Percentiles rank a stretch among this genome's conserved stretches.
These are phyloP conservation scores for Irpex sp. DNA, from an alignment of 1,284 basidiomycete species.

Conservation along the genomic window DNA sequence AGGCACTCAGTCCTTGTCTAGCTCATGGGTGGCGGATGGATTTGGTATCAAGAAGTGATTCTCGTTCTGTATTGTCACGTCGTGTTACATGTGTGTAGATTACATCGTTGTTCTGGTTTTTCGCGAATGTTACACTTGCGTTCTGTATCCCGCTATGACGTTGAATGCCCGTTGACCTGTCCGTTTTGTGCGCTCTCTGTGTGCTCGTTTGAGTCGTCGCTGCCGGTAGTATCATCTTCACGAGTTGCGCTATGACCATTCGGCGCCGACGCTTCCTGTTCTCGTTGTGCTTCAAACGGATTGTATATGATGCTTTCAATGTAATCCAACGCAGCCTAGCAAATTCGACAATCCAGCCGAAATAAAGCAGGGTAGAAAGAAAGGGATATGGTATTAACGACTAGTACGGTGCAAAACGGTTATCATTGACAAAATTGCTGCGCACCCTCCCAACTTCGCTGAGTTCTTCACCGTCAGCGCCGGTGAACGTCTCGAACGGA, in stretches of 20 bases:
- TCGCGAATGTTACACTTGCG: not conserved
- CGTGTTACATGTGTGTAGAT: slow-evolving; percentile 2
- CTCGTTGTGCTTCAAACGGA: slow-evolving; percentile 27
- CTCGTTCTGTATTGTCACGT: not conserved
- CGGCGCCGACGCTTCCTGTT: slow-evolving; percentile 10
- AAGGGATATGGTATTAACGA: slow-evolving; percentile 22
- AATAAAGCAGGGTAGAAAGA: slow-evolving; percentile 17
- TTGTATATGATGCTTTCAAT: slow-evolving; percentile 74
- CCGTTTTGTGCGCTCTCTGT: slow-evolving; percentile 9
- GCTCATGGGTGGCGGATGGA: slow-evolving; percentile 25
- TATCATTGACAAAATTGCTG: slow-evolving; percentile 80
- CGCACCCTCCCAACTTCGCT: slow-evolving; percentile 92
- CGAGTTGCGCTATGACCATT: slow-evolving; percentile 22
- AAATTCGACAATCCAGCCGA: not conserved
- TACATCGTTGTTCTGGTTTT: not conserved
- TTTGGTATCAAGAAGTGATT: slow-evolving; percentile 16
- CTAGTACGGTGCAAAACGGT: slow-evolving; percentile 87
- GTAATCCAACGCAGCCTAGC: slow-evolving; percentile 68
- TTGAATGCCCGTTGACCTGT: not conserved
- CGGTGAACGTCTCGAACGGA: slow-evolving; percentile 58
- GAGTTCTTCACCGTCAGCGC: slow-evolving; percentile 63
- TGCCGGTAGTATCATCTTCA: slow-evolving; percentile 10
- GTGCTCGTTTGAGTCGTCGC: not conserved
- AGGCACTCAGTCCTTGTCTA: slow-evolving; percentile 11
- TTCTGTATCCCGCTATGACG: slow-evolving; percentile 2